These are phyloP conservation scores for Phytophthora meadii DNA, from an alignment of 352 stramenopile species.

Conservation along the genomic window DNA sequence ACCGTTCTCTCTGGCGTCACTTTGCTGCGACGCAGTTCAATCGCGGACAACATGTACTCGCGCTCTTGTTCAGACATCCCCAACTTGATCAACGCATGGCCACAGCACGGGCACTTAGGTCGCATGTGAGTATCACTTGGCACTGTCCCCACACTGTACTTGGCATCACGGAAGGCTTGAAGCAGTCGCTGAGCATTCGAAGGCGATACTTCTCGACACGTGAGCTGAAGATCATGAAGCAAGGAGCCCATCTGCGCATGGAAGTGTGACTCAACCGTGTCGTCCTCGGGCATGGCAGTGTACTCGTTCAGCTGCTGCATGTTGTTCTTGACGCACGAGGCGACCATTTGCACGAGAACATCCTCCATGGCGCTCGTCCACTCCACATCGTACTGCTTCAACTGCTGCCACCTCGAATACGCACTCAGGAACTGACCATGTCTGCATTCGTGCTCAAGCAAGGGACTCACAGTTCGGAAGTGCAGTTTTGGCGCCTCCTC, in stretches of 20 bases:
- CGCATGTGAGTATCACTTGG: conserved; percentile 49
- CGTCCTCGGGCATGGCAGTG: conserved; percentile 11
- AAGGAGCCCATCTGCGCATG: conserved; percentile 67
- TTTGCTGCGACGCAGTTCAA: conserved; percentile 68
- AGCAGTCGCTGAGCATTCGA: conserved; percentile 53
- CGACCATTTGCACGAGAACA: conserved; percentile 70
- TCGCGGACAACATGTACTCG: conserved; percentile 53
- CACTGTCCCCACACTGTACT: conserved; percentile 46
- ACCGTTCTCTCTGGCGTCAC: conserved; percentile 41
- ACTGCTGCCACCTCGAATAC: conserved; percentile 58
- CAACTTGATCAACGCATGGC: conserved; percentile 52
- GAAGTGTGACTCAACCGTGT: conserved; percentile 27
- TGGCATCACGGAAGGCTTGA: conserved; percentile 46
- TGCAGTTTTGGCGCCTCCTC: conserved; percentile 47
- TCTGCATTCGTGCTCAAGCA: conserved; percentile 63
- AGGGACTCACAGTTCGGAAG: conserved; percentile 72
- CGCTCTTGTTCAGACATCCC: conserved; percentile 47
- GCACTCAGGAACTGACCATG: conserved; percentile 48
- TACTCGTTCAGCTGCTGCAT: conserved; percentile 16
- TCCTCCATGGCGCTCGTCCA: conserved; percentile 83
- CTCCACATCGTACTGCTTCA: conserved; percentile 66
- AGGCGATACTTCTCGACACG: conserved; percentile 61
- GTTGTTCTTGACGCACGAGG: conserved; percentile 52
- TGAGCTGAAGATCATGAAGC: conserved; percentile 60
- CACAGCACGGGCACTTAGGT: conserved; percentile 50